Evolutionary conservation across 495 filamentous ascomycete species (phyloP).

Genomic region (Penicillium crystallinum): DNA sequence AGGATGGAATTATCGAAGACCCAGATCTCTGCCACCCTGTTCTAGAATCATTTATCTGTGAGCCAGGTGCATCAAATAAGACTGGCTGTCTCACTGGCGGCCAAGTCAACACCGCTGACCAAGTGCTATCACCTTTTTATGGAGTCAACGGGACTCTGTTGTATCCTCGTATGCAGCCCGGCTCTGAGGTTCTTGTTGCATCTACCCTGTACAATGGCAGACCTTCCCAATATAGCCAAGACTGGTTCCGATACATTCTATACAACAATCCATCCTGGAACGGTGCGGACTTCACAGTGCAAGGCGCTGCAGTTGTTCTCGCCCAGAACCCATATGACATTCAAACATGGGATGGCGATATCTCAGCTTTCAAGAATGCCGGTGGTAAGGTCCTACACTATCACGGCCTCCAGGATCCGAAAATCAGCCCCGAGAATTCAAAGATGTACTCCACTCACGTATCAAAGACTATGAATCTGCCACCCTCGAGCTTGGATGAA

Average conservation of each 20-base stretch:
- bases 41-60: conserved; percentile 50
- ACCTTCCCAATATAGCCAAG: conserved; percentile 36
- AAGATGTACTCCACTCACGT: conserved; percentile 45
- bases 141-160: conserved; percentile 47
- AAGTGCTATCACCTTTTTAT: conserved; percentile 51
- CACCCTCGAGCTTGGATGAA: conserved; percentile 42
- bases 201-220: conserved; percentile 33
- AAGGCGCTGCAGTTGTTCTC: conserved; percentile 34
- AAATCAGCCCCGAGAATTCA: conserved; percentile 40
- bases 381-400: conserved; percentile 50
- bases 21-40: conserved; percentile 51
- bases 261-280: conserved; percentile 49
- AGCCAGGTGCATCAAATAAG: conserved; percentile 20
- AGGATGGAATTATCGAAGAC: conserved; percentile 65
- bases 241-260: conserved; percentile 53
- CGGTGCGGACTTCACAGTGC: conserved; percentile 30
- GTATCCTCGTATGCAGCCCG: conserved; percentile 51
- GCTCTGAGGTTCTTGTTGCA: conserved; percentile 31
- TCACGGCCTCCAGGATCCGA: conserved; percentile 44
- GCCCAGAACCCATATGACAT: conserved; percentile 45
- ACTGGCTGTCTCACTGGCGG: conserved; percentile 49
- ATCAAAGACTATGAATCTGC: conserved; percentile 36
- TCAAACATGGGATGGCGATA: conserved; percentile 45
- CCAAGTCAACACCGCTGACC: conserved; percentile 51
- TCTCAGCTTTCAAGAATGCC: conserved; percentile 35